phyloP scores from a whole-genome alignment of 495 filamentous ascomycete species.

The Penicillium robsamsonii region DNA sequence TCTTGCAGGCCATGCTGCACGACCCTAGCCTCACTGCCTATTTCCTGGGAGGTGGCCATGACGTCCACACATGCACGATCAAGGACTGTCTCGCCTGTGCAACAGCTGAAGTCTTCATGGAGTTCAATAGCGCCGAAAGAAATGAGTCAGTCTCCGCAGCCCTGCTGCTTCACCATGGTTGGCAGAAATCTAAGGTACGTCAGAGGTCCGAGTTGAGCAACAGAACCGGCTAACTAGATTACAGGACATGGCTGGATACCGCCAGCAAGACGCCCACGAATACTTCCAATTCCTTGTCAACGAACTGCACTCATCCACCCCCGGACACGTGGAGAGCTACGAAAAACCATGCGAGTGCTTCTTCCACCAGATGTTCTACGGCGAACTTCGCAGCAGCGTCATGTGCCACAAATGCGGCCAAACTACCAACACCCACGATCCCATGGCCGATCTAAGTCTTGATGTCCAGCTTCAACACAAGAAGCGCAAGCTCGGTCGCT shows the following conservation, averaged over 20 bases:
- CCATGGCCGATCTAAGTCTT: constrained; percentile 81
- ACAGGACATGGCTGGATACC: constrained; percentile 82
- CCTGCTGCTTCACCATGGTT: constrained; percentile 59
- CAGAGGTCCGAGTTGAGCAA: not conserved
- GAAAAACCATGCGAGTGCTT: constrained; percentile 74
- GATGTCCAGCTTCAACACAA: constrained; percentile 63
- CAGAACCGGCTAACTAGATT: constrained; percentile 36
- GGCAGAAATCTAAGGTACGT: constrained; percentile 27
- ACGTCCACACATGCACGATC: constrained; percentile 59
- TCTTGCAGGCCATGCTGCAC: constrained; percentile 82
- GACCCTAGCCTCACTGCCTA: constrained; percentile 83
- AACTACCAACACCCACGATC: constrained; percentile 73
- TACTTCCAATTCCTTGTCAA: constrained; percentile 92
- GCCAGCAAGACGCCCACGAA: constrained; percentile 93
- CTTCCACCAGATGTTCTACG: constrained; percentile 86
- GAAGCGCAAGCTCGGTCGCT: constrained; percentile 49
- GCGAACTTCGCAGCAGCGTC: constrained; percentile 79
- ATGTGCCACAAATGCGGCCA: constrained; percentile 82
- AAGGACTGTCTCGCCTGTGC: constrained; percentile 75
- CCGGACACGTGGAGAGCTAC: constrained; percentile 46
- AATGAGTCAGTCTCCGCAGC: constrained; percentile 81
- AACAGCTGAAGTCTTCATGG: constrained; percentile 86
- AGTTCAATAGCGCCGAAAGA: constrained; percentile 79
- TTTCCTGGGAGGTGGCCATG: constrained; percentile 83
- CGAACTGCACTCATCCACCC: constrained; percentile 62